phyloP scores from a whole-genome alignment of 495 filamentous ascomycete genomes.

The Tuber calosporum region DNA sequence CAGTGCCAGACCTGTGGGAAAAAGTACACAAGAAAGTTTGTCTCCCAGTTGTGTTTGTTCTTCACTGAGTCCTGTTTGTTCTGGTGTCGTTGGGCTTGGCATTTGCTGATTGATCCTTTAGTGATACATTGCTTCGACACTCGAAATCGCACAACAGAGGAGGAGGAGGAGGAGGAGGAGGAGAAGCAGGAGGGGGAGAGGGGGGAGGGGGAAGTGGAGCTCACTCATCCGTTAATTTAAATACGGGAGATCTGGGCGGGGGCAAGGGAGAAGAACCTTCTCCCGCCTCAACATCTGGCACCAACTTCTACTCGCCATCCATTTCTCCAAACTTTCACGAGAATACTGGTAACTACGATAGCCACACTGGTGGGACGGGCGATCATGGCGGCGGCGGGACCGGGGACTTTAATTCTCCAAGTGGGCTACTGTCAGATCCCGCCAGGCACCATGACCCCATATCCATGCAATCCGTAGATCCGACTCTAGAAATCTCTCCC shows the following conservation, averaged over 20 bases:
- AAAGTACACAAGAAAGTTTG: conserved; percentile 1
- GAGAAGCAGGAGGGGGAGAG: too few relatives aligned
- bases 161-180: background rate
- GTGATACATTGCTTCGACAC: conserved; percentile 3
- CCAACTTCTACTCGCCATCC: background rate
- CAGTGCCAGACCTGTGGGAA: conserved; percentile 2
- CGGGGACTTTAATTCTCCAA: background rate
- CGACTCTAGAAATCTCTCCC: background rate
- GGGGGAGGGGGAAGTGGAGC: background rate
- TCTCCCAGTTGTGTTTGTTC: background rate
- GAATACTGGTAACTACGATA: background rate
- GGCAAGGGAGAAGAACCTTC: background rate
- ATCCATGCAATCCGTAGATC: background rate
- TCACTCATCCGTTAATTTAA: background rate
- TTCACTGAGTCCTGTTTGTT: background rate
- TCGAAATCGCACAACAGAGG: conserved; percentile 2
- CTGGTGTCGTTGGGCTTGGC: background rate
- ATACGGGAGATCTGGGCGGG: background rate
- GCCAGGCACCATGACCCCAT: background rate
- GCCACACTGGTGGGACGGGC: background rate
- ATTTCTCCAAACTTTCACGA: conserved; percentile 4
- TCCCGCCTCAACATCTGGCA: background rate
- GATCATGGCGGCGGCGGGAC: conserved; percentile 4
- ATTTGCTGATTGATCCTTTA: background rate
- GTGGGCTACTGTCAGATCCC: background rate